These are phyloP conservation scores for Puya raimondii DNA, from an alignment of 176 grass and related monocot genomes.

Conservation along the genomic window DNA sequence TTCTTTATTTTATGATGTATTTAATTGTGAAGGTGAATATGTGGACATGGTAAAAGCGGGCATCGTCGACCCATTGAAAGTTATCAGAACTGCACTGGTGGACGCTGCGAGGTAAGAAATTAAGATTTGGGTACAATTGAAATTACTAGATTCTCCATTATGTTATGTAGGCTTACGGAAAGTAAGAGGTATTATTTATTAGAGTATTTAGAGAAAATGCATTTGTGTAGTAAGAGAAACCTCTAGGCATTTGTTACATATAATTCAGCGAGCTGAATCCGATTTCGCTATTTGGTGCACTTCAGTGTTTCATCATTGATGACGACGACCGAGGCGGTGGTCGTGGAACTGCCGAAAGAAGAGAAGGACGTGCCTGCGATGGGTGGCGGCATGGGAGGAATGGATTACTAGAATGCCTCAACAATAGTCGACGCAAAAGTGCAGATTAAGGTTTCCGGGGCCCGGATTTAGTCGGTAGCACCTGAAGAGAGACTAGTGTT, in stretches of 20 bases:
- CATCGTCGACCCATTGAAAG: conserved; percentile 22
- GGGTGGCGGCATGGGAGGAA: conserved; percentile 24
- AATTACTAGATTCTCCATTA: not conserved
- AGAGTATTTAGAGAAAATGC: not conserved
- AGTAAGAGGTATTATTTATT: not conserved
- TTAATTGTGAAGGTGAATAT: conserved; percentile 9
- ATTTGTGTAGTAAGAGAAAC: not conserved
- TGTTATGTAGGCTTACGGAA: not conserved
- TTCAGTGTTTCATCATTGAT: conserved; percentile 25
- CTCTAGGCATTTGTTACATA: not conserved
- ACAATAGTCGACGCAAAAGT: not conserved
- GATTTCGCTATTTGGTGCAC: not conserved
- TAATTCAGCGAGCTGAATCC: not conserved
- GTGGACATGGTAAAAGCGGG: conserved; percentile 22
- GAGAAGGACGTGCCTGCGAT: conserved; percentile 17
- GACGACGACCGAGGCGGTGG: conserved; percentile 21
- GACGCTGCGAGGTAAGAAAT: conserved; percentile 14
- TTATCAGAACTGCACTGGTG: conserved; percentile 22
- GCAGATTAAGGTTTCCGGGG: not conserved
- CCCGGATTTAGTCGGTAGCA: not conserved
- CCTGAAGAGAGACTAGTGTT: not conserved
- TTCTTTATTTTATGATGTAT: too few species aligned
- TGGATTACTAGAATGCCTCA: conserved; percentile 8
- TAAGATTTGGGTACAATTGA: not conserved
- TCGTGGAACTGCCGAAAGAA: conserved; percentile 22